These are phyloP conservation scores for Metschnikowia amazonensis DNA, from an alignment of 805 yeast species.

Conservation along the genomic window DNA sequence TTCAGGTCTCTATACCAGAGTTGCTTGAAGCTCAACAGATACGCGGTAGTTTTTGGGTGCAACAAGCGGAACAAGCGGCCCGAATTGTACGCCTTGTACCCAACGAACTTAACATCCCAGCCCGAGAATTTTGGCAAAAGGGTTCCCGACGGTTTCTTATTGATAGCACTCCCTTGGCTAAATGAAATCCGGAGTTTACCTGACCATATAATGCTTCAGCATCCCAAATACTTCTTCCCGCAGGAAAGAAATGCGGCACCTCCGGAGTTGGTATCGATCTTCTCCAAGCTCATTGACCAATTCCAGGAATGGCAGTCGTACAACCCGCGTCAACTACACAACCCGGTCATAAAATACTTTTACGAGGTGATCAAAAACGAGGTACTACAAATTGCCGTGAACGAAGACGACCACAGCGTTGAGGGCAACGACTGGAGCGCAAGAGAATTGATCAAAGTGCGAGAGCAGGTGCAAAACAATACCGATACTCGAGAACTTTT, in stretches of 20 bases:
- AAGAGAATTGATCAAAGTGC: slow-evolving; percentile 7
- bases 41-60: slow-evolving; percentile 74
- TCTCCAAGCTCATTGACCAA: slow-evolving; percentile 29
- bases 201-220: slow-evolving; percentile 18
- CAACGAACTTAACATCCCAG: slow-evolving; percentile 35
- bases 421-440: slow-evolving; percentile 17
- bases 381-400: slow-evolving; percentile 52
- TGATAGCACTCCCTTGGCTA: slow-evolving; percentile 65
- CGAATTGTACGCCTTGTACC: slow-evolving; percentile 52
- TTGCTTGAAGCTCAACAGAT: slow-evolving; percentile 47
- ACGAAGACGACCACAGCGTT: slow-evolving; percentile 13
- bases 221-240: slow-evolving; percentile 9
- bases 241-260: slow-evolving; percentile 12
- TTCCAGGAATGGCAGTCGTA: slow-evolving; percentile 46
- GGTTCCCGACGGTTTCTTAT: slow-evolving; percentile 69
- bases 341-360: slow-evolving; percentile 68
- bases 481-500: slow-evolving; percentile 6
- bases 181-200: slow-evolving; percentile 77
- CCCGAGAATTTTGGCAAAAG: slow-evolving; percentile 1
- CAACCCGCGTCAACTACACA: slow-evolving; percentile 53
- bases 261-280: slow-evolving; percentile 19
- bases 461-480: slow-evolving; percentile 1
- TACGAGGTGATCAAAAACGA: slow-evolving; percentile 61
- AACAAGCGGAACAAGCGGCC: slow-evolving; percentile 53
- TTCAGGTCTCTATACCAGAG: slow-evolving; percentile 65